Percentiles rank a stretch among this genome's conserved stretches.
Evolutionary conservation across 2,329 filamentous ascomycete species (phyloP).

Genomic region (Penicillium decumbens): DNA sequence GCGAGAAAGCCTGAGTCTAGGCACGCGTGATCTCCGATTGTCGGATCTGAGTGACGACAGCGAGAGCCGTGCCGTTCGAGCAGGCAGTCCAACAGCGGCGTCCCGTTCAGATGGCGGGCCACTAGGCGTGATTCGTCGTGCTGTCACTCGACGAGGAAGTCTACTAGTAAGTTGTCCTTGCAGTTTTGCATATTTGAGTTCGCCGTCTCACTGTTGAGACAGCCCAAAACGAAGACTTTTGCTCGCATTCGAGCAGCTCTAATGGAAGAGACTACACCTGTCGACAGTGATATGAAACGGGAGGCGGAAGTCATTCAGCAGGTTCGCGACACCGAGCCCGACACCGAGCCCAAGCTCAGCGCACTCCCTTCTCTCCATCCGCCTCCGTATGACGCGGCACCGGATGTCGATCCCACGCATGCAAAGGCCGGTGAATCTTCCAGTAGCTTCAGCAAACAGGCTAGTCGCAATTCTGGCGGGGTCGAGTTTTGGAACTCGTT

Average conservation of each 20-base stretch:
- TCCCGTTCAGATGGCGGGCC: slow-evolving; percentile 51
- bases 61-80: slow-evolving; percentile 46
- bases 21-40: slow-evolving; percentile 82
- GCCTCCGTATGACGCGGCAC: slow-evolving; percentile 8
- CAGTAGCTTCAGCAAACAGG: slow-evolving; percentile 71
- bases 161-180: slow-evolving; percentile 61
- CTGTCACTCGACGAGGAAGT: slow-evolving; percentile 82
- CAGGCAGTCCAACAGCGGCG: slow-evolving; percentile 33
- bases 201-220: slow-evolving; percentile 1
- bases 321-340: slow-evolving; percentile 81
- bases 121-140: slow-evolving; percentile 72
- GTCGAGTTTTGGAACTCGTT: slow-evolving; percentile 76
- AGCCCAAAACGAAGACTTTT: slow-evolving; percentile 97
- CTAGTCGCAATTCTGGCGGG: slow-evolving; percentile 65
- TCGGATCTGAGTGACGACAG: slow-evolving; percentile 74
- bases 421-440: slow-evolving; percentile 47
- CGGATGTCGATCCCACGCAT: slow-evolving; percentile 14
- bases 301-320: slow-evolving; percentile 96
- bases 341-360: slow-evolving; percentile 34
- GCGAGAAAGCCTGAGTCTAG: slow-evolving; percentile 83
- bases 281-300: slow-evolving; percentile 81
- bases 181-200: neutral
- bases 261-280: slow-evolving; percentile 77
- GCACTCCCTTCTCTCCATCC: slow-evolving; percentile 52
- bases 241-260: slow-evolving; percentile 86